Evolutionary conservation across 768 basidiomycete genomes (phyloP), one percentile per base, ranked within the genome.

Genomic region (Pulveroboletus ravenelii): DNA sequence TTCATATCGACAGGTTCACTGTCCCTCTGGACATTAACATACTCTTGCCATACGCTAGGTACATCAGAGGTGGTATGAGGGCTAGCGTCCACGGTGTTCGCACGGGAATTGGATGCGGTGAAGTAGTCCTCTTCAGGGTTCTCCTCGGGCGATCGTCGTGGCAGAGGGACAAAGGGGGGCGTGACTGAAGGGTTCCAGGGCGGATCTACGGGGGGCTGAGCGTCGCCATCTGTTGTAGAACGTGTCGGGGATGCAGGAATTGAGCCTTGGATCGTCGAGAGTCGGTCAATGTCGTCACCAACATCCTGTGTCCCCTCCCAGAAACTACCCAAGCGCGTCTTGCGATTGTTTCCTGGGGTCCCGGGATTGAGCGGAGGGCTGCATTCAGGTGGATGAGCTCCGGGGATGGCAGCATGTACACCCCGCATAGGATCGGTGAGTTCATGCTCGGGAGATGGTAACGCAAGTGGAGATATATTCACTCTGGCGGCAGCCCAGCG

Each of bases 371-470:
- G 62, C 18, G 70, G 67, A 43, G 66, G 58, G 64, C 70, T 67
- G 23, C 64, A 62, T 43, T 58, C 62, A 61, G 51, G 62, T 53
- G 47, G 74, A 63, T 84, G 81, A 10, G 80, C 76, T 20, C 84
- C 79, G 1, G 87, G 85, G 39, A 87, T 78, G 9, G 80, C 72
- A 23, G 86, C 75, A 9, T 78, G 83, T 18, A 85, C 77, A 31
- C 82, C 81, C 34, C 88, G 82, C 82, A 96, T 84, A 0, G 93
- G 93, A 68, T 96, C 93, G 10, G 85, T 85, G 23, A 95, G 78
- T 62, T 96, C 93, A 58, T 88, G 84, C 62, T 97, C 93, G 0
- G 93, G 93, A 10, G 87, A 90, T 2, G 93, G 93, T 1, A 94
- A 76, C 0, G 89, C 84, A 23, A 97, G 75, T 0, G 93, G 93